phyloP scores from a whole-genome alignment of 768 basidiomycete species.

The Boletus rubroflammeus region DNA sequence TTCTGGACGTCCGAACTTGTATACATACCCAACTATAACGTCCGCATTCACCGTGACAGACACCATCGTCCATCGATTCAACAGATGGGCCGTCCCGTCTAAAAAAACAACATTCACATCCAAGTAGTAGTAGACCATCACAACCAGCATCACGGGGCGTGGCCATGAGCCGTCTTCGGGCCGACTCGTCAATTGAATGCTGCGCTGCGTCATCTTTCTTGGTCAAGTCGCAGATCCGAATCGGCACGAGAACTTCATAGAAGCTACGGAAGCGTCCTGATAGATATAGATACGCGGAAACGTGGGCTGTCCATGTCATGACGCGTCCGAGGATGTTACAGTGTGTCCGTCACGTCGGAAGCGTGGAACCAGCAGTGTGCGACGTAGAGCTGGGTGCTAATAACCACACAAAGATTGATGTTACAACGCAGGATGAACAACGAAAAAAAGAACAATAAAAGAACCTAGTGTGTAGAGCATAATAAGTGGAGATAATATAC shows the following conservation, averaged over 20 bases:
- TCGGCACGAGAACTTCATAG: neutral
- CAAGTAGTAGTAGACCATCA: too few species aligned
- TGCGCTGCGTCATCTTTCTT: neutral
- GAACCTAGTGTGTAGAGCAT: constrained; percentile 15
- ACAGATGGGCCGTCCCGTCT: too few species aligned
- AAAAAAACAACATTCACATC: too few species aligned
- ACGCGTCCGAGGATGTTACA: neutral
- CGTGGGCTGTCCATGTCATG: neutral
- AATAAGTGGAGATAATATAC: constrained; percentile 19
- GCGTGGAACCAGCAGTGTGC: neutral
- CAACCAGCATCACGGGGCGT: too few species aligned
- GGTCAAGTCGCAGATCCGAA: neutral
- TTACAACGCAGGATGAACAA: constrained; percentile 3
- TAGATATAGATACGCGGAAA: neutral
- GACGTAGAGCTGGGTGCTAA: neutral
- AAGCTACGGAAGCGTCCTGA: neutral
- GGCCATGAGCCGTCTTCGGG: too few species aligned
- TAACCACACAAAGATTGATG: neutral
- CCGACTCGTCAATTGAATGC: too few species aligned
- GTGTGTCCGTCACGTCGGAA: neutral
- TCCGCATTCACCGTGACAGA: too few species aligned
- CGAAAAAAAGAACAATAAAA: constrained; percentile 1
- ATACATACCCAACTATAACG: too few species aligned
- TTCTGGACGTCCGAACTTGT: too few species aligned
- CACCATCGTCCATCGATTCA: too few species aligned